Evolutionary conservation across 208 protist genomes (phyloP), one percentile per base, ranked within the genome.

Genomic region (Lotmaria passim): DNA sequence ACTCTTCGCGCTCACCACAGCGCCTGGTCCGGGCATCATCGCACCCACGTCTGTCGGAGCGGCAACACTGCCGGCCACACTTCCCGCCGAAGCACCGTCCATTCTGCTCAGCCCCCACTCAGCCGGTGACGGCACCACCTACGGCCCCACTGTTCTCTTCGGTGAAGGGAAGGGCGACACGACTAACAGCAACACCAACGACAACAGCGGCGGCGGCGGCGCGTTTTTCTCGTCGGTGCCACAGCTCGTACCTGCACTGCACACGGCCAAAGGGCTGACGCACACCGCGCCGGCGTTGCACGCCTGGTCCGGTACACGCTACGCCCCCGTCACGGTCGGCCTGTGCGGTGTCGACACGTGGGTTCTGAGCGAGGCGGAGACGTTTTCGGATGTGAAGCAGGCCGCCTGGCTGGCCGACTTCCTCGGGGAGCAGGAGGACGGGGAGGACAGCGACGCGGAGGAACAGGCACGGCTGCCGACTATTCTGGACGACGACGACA

Each of bases 261-360:
- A 59, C 7, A 24, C 5, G 23, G 34, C 53, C 15, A 46, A 6
- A 3, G 5, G 5, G 41, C 5, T 46, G 41, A 17, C n/a, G 15
- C 14, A 46, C 41, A 19, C 41, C 4, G 15, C 11, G 5, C 41
- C 41, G 5, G 15, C 5, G 10, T n/a, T 46, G 11, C 15, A 5
- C 10, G 41, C 41, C 41, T 10, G 12, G 8, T 14, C 15, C 41
- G 11, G 41, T 17, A 46, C n/a, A 46, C 41, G 3, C 41, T 19
- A 28, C 17, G 28, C 5, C 7, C 59, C 47, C 12, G 31, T 53
- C n/a, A 77, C 74, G 38, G 65, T 87, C 2, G 82, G 82, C 1
- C 66, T 87, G 24, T 82, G 73, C 38, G 82, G 82, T 15, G 64
- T 78, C 21, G 82, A 87, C 51, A 56, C 33, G 21, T 87, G 82